A percentile compares a stretch with the other conserved stretches of the same genome.
phyloP scores from a whole-genome alignment of 495 filamentous ascomycete species.

The Penicillium coffeae region DNA sequence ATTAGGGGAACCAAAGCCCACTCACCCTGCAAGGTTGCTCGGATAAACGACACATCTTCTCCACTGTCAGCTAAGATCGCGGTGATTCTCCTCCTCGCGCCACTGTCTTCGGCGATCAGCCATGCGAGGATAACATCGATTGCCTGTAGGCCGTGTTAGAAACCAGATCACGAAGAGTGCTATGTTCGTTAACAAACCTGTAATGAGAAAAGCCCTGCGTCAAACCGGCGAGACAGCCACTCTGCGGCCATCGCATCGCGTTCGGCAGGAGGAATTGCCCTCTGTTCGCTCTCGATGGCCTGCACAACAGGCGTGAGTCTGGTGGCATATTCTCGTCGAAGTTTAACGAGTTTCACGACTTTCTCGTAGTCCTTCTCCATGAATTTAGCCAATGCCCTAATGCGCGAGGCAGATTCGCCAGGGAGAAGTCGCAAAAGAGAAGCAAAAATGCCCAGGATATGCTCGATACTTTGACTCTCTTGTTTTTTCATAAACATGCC shows the following conservation, averaged over 20 bases:
- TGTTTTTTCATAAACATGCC: conserved; percentile 87
- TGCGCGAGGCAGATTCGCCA: conserved; percentile 71
- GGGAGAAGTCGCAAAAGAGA: conserved; percentile 78
- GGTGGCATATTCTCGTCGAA: conserved; percentile 68
- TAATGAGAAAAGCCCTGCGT: conserved; percentile 80
- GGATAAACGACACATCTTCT: conserved; percentile 59
- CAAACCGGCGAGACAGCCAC: conserved; percentile 78
- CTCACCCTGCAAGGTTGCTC: conserved; percentile 64
- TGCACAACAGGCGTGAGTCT: conserved; percentile 63
- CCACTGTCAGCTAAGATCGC: conserved; percentile 63
- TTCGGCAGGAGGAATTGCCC: conserved; percentile 39
- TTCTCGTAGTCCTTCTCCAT: conserved; percentile 93
- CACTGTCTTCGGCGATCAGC: conserved; percentile 87
- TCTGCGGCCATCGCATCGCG: conserved; percentile 67
- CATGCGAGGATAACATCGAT: conserved; percentile 88
- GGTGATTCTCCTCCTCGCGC: conserved; percentile 63
- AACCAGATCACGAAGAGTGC: background rate
- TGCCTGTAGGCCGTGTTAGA: conserved; percentile 37
- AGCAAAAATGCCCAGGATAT: conserved; percentile 84
- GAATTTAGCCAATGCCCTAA: conserved; percentile 88
- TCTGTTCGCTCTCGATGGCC: conserved; percentile 62
- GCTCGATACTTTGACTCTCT: conserved; percentile 69
- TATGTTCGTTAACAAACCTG: conserved; percentile 43
- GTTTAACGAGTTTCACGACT: conserved; percentile 60
- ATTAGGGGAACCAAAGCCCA: background rate